A percentile compares a stretch with the other conserved stretches of the same genome.
These are phyloP conservation scores for Aspergillus fijiensis DNA, from an alignment of 2,329 filamentous ascomycete genomes.

Conservation along the genomic window DNA sequence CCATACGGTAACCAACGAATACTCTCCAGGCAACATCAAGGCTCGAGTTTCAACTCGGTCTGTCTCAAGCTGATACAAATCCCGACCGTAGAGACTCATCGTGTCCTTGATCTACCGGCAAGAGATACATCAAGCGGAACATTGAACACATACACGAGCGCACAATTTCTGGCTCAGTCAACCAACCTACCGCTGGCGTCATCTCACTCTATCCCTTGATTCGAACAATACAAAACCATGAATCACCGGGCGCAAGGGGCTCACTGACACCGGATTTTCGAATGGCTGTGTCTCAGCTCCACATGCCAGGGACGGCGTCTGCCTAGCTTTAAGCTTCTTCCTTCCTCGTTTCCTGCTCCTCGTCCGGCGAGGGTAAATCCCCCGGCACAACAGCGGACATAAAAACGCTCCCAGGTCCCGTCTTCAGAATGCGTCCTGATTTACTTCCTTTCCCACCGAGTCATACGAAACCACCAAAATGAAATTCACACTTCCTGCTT, in stretches of 20 bases:
- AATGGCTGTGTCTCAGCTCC: not conserved
- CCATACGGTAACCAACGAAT: not conserved
- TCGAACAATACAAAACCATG: not conserved
- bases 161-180: too few species aligned
- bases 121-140: too few species aligned
- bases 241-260: not conserved
- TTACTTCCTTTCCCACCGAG: not conserved
- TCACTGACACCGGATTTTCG: not conserved
- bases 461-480: not conserved
- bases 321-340: not conserved
- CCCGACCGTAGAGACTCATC: too few species aligned
- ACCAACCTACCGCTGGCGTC: not conserved
- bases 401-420: not conserved
- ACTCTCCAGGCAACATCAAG: too few species aligned
- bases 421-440: too few species aligned
- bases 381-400: not conserved
- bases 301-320: not conserved
- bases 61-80: too few species aligned
- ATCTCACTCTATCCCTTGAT: not conserved
- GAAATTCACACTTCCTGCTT: conserved; percentile 1
- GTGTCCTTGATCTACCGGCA: too few species aligned
- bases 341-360: not conserved
- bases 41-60: too few species aligned
- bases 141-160: too few species aligned
- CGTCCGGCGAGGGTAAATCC: not conserved